Evolutionary conservation across 257 asterid genomes (phyloP).

Genomic region (Nicotiana tomentosiformis): DNA sequence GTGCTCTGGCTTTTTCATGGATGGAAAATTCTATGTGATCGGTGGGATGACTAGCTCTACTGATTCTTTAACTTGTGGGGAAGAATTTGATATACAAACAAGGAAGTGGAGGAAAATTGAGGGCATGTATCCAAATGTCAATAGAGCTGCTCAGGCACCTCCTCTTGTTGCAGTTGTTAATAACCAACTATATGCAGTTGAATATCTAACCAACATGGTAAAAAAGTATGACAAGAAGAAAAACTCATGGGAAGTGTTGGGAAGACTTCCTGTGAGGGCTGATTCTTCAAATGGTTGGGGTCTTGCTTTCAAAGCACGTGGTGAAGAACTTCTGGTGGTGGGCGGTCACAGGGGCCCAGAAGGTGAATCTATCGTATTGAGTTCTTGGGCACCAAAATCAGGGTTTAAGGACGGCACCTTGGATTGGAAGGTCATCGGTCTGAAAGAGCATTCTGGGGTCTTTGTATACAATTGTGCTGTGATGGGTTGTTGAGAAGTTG

Average conservation of each 20-base stretch:
- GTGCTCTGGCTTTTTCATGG: constrained; percentile 89
- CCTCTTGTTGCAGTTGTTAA: constrained; percentile 88
- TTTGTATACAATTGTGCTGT: constrained; percentile 86
- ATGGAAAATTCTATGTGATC: constrained; percentile 64
- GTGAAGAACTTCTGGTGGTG: constrained; percentile 63
- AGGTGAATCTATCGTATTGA: constrained; percentile 77
- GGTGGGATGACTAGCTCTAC: constrained; percentile 80
- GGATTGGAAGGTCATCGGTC: constrained; percentile 69
- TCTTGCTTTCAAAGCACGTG: constrained; percentile 78
- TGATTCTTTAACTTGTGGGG: constrained; percentile 72
- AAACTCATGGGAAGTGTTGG: constrained; percentile 66
- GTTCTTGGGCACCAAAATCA: constrained; percentile 60
- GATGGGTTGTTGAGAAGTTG: constrained; percentile 60
- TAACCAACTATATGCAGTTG: constrained; percentile 68
- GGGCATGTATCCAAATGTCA: constrained; percentile 77
- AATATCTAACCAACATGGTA: constrained; percentile 75
- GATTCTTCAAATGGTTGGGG: constrained; percentile 93
- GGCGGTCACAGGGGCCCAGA: constrained; percentile 93
- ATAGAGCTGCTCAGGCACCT: constrained; percentile 84
- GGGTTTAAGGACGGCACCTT: constrained; percentile 47
- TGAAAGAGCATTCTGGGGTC: constrained; percentile 82
- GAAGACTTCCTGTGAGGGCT: constrained; percentile 80
- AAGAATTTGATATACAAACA: constrained; percentile 66
- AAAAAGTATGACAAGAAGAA: constrained; percentile 55
- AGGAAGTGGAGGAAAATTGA: constrained; percentile 73